Evolutionary conservation across 192 early-diverging fungal species (phyloP), one percentile per base, ranked within the genome.

Genomic region (Cetraspora pellucida): DNA sequence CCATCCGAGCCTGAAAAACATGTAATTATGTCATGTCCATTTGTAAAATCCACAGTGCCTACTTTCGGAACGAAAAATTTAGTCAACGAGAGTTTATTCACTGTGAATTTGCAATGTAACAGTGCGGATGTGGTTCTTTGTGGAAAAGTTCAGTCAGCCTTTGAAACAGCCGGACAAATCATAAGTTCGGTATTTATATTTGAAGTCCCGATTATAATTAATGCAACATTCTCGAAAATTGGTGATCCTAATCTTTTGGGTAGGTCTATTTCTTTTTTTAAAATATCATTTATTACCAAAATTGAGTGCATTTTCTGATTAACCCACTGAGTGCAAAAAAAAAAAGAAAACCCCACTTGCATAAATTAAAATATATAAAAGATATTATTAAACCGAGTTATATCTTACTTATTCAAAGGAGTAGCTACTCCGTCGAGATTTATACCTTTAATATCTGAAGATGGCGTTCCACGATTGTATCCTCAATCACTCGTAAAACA

Each of bases 401-500:
- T 70, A 59, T 49, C 46, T 47, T 55, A 45, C 57, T 31, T 65
- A 17, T 10, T 23, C 17, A 10, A 49, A 61, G 82, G 84, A 21
- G 63, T 65, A 25, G 79, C 81, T 0, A 77, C 63, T 67, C 84
- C 81, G 0, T 46, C 84, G 10, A 63, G 78, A 45, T 77, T 79
- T 9, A 77, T 81, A 49, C 52, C 79, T 11, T 78, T 82, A 74
- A 80, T 82, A 31, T 27, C 28, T 44, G 58, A 45, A 1, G 84
- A 85, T 54, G 75, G 74, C n/a, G 71, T 79, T 47, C 77, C 69
- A 17, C 52, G 84, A 28, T 81, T 82, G 59, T 85, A 81, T 46
- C 84, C 84, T 21, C 84, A 85, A 67, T 70, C 81, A 13, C 46
- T 81, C n/a, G 50, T 85, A n/a, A 85, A 85, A 60, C 84, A 85